Conservation (phyloP, 306 rosid species). For the Fragaria ananassa region DNA sequence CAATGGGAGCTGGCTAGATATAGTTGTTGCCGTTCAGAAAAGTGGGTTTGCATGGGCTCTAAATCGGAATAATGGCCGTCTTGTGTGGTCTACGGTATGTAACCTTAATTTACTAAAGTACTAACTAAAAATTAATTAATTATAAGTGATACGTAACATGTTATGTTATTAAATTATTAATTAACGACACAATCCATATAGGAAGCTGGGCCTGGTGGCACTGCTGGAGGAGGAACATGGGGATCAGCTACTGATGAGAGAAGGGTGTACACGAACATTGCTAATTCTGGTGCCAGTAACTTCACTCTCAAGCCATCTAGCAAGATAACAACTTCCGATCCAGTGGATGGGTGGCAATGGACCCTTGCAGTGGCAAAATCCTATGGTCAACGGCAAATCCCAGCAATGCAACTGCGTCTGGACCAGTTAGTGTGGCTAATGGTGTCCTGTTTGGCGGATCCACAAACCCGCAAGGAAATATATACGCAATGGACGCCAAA, state of each 20-base stretch:
- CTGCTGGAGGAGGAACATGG: constrained; percentile 44
- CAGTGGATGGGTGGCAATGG: constrained; percentile 56
- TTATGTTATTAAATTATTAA: neutral
- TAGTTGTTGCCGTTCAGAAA: constrained; percentile 58
- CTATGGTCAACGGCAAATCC: constrained; percentile 42
- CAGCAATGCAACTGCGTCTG: constrained; percentile 10
- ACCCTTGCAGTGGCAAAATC: constrained; percentile 31
- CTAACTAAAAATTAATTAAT: neutral
- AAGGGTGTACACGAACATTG: constrained; percentile 48
- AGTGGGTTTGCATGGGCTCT: constrained; percentile 67
- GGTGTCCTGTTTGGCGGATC: constrained; percentile 45
- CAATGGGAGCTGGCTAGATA: constrained; percentile 34
- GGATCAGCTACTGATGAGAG: constrained; percentile 50
- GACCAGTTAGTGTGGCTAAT: constrained; percentile 48
- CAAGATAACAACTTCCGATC: constrained; percentile 24
- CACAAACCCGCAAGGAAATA: constrained; percentile 21
- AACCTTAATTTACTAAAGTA: neutral
- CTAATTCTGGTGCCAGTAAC: constrained; percentile 21
- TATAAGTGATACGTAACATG: neutral
- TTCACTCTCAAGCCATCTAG: constrained; percentile 44
- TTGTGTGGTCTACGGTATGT: constrained; percentile 42
- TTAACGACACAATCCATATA: neutral
- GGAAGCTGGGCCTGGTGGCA: constrained; percentile 51
- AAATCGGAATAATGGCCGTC: constrained; percentile 46
- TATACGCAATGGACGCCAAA: constrained; percentile 34